These are phyloP conservation scores for Lycium barbarum DNA, from an alignment of 257 asterid genomes.

Conservation along the genomic window DNA sequence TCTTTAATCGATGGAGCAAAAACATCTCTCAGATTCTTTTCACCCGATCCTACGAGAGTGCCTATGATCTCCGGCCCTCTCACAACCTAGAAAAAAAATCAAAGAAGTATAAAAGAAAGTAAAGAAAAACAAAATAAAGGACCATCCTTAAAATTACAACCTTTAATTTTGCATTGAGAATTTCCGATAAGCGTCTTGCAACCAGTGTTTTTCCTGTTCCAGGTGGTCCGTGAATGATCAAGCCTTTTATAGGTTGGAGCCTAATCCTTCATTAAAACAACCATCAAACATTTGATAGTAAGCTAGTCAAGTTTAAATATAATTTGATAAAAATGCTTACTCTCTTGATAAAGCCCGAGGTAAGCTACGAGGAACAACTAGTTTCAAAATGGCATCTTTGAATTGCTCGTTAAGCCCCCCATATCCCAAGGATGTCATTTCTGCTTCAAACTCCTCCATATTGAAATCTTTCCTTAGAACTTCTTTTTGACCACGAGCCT, in stretches of 20 bases:
- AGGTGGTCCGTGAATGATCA: neutral
- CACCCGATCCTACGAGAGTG: neutral
- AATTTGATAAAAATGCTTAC: neutral
- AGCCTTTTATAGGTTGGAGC: neutral
- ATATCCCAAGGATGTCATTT: neutral
- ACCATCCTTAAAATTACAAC: neutral
- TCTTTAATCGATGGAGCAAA: neutral
- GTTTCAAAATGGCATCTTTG: neutral
- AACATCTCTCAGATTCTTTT: constrained; percentile 2
- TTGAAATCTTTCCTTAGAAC: neutral
- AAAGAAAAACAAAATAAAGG: neutral
- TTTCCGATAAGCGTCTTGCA: neutral
- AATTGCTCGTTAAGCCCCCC: neutral
- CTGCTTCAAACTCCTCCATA: neutral
- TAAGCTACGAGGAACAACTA: neutral
- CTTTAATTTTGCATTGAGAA: neutral
- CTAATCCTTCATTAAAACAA: neutral
- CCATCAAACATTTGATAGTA: neutral
- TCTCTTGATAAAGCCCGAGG: neutral
- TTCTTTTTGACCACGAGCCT: neutral
- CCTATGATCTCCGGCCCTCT: neutral
- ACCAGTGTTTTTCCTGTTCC: neutral
- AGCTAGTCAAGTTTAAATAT: neutral
- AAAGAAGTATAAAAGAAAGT: neutral
- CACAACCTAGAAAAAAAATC: neutral